phyloP scores from a whole-genome alignment of 169 alveolate species.

The Plasmodium ovale region DNA sequence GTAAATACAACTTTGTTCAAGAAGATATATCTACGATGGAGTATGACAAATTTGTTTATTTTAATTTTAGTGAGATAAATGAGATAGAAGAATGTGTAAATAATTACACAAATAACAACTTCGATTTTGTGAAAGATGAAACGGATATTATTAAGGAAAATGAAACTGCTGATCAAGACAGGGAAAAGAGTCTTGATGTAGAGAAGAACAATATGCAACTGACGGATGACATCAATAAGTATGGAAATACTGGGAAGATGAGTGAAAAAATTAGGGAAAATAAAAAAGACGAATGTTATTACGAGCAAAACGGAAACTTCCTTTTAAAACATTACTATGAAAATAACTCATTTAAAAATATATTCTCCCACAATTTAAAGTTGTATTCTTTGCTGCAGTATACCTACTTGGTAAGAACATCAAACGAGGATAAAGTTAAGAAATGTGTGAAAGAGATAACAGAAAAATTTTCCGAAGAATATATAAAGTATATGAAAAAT shows the following conservation, averaged over 20 bases:
- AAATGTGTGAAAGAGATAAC: slow-evolving; percentile 6
- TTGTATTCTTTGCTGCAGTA: slow-evolving; percentile 42
- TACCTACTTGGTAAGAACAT: slow-evolving; percentile 12
- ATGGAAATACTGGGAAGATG: background rate
- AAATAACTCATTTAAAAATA: slow-evolving; percentile 17
- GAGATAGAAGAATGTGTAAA: background rate
- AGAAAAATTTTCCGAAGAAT: slow-evolving; percentile 24
- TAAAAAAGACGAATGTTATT: background rate
- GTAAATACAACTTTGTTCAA: slow-evolving; percentile 35
- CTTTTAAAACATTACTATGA: slow-evolving; percentile 46
- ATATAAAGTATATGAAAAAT: slow-evolving; percentile 12
- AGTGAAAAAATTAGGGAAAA: slow-evolving; percentile 2
- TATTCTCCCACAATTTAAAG: slow-evolving; percentile 46
- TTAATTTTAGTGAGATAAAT: slow-evolving; percentile 36
- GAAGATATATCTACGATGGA: slow-evolving; percentile 11
- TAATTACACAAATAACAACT: slow-evolving; percentile 9
- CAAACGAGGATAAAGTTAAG: slow-evolving; percentile 11
- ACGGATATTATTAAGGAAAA: background rate
- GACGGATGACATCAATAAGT: background rate
- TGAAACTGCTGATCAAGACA: background rate
- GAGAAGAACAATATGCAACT: background rate
- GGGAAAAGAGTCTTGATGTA: background rate
- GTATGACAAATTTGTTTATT: slow-evolving; percentile 55
- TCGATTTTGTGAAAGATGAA: slow-evolving; percentile 4
- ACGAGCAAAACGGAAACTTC: background rate